Evolutionary conservation across 2,329 filamentous ascomycete genomes (phyloP), one percentile per base, ranked within the genome.

Genomic region (Fusarium equiseti): DNA sequence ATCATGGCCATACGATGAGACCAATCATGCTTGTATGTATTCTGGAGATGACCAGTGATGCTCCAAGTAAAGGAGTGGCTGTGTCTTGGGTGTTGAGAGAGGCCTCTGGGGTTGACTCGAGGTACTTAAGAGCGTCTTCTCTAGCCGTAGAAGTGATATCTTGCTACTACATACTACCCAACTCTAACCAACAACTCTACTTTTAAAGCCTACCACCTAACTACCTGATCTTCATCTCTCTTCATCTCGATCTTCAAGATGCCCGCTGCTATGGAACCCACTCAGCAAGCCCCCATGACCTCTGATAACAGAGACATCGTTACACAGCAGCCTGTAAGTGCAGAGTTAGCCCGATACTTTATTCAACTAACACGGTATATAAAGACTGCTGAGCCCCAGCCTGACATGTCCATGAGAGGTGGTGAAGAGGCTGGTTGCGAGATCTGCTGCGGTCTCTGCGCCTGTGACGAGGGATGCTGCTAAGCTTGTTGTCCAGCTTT

Each of bases 351-450:
- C 35, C 1, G 35, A 38, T 38, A 16, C 18, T 18, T 15, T 10
- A 31, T 20, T 8, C 15, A 4, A 43, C 45, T 71, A 56, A 72
- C 45, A 66, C 31, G 55, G 12, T 52, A 27, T 52, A 44, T 54
- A 54, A 64, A 82, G 81, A 42, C 77, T 52, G 65, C 76, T 42
- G 81, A 84, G 72, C 82, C 82, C 55, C 80, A 83, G 63, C 81
- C 81, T 58, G 79, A 83, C 35, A 81, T 84, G 78, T 77, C 73
- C 66, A 78, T 84, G 59, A 80, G 82, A 44, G 82, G 82, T 73
- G 82, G 82, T 70, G 82, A 84, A 69, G 82, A 84, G 66, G 82
- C 81, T 38, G 82, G 82, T 40, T 84, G 82, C 62, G 82, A 83
- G 72, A 73, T 83, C 65, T 84, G 82, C 78, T 84, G 82, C 63